These are phyloP conservation scores for Phaeosphaeria sp. DNA, from an alignment of 2,329 filamentous ascomycete genomes.

Conservation along the genomic window DNA sequence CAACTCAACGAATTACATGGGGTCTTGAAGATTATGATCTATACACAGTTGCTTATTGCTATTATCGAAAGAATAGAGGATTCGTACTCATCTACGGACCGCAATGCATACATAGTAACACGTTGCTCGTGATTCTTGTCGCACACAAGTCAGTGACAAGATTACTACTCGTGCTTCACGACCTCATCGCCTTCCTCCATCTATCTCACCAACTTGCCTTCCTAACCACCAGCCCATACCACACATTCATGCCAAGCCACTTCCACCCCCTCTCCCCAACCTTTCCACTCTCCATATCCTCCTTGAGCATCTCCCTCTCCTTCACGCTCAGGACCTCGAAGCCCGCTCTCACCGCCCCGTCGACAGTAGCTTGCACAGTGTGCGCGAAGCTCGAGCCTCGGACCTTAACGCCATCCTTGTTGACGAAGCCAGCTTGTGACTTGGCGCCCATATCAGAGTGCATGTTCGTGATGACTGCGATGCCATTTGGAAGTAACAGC, in stretches of 20 bases:
- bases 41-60: too few species aligned
- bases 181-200: neutral
- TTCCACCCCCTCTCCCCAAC: constrained; percentile 47
- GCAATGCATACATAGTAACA: too few species aligned
- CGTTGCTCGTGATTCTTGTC: too few species aligned
- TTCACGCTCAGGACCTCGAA: constrained; percentile 35
- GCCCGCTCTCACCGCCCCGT: constrained; percentile 51
- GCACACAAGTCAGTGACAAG: neutral
- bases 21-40: neutral
- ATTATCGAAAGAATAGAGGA: too few species aligned
- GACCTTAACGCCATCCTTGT: constrained; percentile 61
- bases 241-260: constrained; percentile 51
- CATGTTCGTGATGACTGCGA: constrained; percentile 72
- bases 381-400: constrained; percentile 66
- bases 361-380: constrained; percentile 59
- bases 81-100: too few species aligned
- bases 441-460: constrained; percentile 68
- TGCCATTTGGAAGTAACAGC: constrained; percentile 55
- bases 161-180: neutral
- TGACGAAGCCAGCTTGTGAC: constrained; percentile 68
- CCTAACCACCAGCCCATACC: constrained; percentile 48
- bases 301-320: constrained; percentile 40
- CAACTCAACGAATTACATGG: neutral
- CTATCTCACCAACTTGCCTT: constrained; percentile 10
- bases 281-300: constrained; percentile 35